These are phyloP conservation scores for Claviceps quebecensis DNA, from an alignment of 2,329 filamentous ascomycete species.

Conservation along the genomic window DNA sequence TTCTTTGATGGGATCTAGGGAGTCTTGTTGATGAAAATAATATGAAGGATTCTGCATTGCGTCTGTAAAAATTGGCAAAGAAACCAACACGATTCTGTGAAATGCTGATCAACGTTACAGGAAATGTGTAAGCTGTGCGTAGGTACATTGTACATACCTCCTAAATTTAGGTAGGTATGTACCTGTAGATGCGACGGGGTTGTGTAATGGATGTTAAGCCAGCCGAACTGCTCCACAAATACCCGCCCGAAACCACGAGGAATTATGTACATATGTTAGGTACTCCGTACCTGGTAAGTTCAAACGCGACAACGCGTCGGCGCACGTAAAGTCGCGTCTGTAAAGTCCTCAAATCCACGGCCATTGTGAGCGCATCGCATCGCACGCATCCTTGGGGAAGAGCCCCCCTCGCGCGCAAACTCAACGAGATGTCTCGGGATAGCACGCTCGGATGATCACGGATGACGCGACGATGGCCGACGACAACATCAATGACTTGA, in stretches of 20 bases:
- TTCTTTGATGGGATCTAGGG: too few species aligned
- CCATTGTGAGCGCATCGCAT: neutral
- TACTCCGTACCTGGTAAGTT: too few species aligned
- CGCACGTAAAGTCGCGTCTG: neutral
- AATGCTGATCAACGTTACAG: neutral
- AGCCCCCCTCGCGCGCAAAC: too few species aligned
- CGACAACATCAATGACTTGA: conserved; percentile 20
- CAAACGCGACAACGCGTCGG: neutral
- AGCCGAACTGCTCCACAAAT: neutral
- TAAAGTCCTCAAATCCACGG: neutral
- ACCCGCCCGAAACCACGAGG: neutral
- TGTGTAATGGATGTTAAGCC: neutral
- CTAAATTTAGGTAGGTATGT: too few species aligned
- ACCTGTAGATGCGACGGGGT: too few species aligned
- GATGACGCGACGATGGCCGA: conserved; percentile 12
- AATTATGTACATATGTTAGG: neutral
- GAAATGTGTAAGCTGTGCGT: too few species aligned
- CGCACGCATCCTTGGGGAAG: neutral
- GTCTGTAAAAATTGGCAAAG: neutral
- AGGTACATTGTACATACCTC: too few species aligned
- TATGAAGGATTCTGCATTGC: neutral
- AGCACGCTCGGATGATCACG: neutral
- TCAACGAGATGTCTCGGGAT: neutral
- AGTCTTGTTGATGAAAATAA: too few species aligned
- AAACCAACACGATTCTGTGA: neutral